Evolutionary conservation across 768 basidiomycete species (phyloP).

Genomic region (Lentinus brumalis): DNA sequence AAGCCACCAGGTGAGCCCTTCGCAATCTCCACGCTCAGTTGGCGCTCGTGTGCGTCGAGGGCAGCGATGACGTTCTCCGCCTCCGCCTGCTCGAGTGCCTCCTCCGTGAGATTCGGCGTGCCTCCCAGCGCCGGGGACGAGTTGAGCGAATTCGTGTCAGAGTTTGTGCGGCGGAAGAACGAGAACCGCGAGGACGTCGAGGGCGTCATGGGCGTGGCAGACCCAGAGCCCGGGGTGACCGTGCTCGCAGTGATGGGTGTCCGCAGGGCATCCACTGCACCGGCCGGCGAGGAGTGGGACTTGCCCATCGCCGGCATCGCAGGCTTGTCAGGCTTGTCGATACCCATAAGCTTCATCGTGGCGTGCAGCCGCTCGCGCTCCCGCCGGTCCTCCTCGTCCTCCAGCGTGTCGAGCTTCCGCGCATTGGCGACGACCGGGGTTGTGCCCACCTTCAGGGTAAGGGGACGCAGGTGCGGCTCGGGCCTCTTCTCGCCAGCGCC

Average conservation of each 20-base stretch:
- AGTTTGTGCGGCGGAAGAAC: slow-evolving; percentile 63
- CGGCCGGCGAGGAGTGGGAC: slow-evolving; percentile 40
- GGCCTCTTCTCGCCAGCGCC: slow-evolving; percentile 59
- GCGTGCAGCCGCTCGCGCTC: slow-evolving; percentile 88
- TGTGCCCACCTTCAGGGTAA: slow-evolving; percentile 72
- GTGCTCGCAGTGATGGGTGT: slow-evolving; percentile 27
- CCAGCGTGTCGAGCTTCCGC: slow-evolving; percentile 81
- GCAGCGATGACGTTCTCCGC: slow-evolving; percentile 75
- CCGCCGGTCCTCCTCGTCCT: slow-evolving; percentile 89
- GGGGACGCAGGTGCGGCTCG: slow-evolving; percentile 58
- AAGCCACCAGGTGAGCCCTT: slow-evolving; percentile 75
- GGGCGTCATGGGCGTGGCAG: slow-evolving; percentile 32
- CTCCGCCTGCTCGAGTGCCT: slow-evolving; percentile 77
- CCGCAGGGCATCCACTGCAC: not conserved
- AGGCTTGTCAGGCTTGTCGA: slow-evolving; percentile 61
- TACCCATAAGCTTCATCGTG: slow-evolving; percentile 94
- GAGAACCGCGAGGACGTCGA: slow-evolving; percentile 58
- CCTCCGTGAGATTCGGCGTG: slow-evolving; percentile 59
- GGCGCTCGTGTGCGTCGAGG: slow-evolving; percentile 79
- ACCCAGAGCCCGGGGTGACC: slow-evolving; percentile 18
- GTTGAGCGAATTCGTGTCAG: slow-evolving; percentile 49
- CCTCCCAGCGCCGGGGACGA: slow-evolving; percentile 37
- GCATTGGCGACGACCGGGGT: slow-evolving; percentile 58
- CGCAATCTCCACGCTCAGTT: slow-evolving; percentile 71
- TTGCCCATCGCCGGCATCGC: slow-evolving; percentile 39